These are phyloP conservation scores for Verbascum thapsus DNA, from an alignment of 257 asterid genomes.

Conservation along the genomic window DNA sequence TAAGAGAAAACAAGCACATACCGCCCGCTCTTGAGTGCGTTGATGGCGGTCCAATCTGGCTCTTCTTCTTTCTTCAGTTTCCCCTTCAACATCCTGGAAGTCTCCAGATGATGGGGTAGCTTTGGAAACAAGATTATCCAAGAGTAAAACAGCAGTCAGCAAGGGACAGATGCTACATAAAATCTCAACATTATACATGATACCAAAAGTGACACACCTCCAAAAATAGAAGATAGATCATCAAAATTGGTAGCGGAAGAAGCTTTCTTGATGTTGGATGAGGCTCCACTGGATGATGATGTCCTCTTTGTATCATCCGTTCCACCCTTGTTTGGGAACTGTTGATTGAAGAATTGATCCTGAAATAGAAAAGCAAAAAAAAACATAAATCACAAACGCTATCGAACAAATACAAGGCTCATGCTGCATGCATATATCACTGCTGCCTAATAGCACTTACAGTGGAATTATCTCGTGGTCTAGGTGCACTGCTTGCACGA, in stretches of 20 bases:
- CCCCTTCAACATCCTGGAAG: constrained; percentile 93
- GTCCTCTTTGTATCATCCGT: constrained; percentile 67
- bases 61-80: constrained; percentile 91
- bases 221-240: constrained; percentile 92
- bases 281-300: constrained; percentile 55
- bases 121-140: constrained; percentile 37
- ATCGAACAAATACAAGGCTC: constrained; percentile 23
- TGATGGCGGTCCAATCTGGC: constrained; percentile 93
- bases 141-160: constrained; percentile 35
- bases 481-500: constrained; percentile 90
- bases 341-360: constrained; percentile 78
- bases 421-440: too few relatives aligned
- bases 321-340: constrained; percentile 61
- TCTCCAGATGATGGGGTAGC: constrained; percentile 77
- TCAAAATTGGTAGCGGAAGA: constrained; percentile 79
- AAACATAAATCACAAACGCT: constrained; percentile 7
- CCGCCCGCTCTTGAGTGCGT: constrained; percentile 97
- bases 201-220: constrained; percentile 50
- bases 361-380: constrained; percentile 35
- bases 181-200: constrained; percentile 17
- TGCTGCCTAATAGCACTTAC: constrained; percentile 51
- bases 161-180: constrained; percentile 24
- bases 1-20: constrained; percentile 38
- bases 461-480: constrained; percentile 61
- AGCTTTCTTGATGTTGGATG: constrained; percentile 79